Percentiles rank a stretch among this genome's conserved stretches.
Conservation (phyloP, 306 rosid genomes). For the Pyrus pyrifolia region DNA sequence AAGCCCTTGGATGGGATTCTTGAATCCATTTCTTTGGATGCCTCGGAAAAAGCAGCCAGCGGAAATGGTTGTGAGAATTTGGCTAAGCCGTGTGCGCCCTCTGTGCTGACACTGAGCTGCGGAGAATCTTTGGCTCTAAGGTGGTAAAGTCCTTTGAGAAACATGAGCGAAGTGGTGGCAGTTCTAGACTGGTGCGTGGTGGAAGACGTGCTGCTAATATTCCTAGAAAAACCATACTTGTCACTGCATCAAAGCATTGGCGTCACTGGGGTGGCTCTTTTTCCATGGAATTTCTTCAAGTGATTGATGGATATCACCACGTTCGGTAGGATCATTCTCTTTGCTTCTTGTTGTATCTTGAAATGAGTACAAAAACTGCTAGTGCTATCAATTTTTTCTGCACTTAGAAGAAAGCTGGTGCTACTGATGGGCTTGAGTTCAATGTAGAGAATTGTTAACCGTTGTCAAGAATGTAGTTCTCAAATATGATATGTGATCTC, state of each 20-base stretch:
- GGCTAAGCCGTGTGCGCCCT: constrained; percentile 31
- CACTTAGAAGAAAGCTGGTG: neutral
- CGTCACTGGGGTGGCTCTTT: constrained; percentile 85
- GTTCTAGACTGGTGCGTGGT: constrained; percentile 78
- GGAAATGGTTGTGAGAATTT: constrained; percentile 19
- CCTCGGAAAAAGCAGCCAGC: constrained; percentile 21
- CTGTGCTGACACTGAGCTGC: constrained; percentile 67
- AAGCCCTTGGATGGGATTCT: constrained; percentile 53
- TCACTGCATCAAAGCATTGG: constrained; percentile 79
- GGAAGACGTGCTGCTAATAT: constrained; percentile 57
- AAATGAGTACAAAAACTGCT: neutral
- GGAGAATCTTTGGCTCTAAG: constrained; percentile 90
- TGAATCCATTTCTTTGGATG: constrained; percentile 46
- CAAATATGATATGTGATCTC: neutral
- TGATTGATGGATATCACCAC: constrained; percentile 54
- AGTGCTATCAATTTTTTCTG: neutral
- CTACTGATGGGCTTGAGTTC: neutral
- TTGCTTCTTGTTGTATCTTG: neutral
- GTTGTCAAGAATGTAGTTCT: neutral
- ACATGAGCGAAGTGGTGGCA: constrained; percentile 62
- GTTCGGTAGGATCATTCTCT: constrained; percentile 47
- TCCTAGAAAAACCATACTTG: constrained; percentile 66
- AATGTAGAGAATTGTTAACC: neutral
- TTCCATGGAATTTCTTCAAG: constrained; percentile 69
- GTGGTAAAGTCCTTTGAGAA: constrained; percentile 86